These are phyloP conservation scores for Termitomyces bulborhizus DNA, from an alignment of 768 basidiomycete species.

Conservation along the genomic window DNA sequence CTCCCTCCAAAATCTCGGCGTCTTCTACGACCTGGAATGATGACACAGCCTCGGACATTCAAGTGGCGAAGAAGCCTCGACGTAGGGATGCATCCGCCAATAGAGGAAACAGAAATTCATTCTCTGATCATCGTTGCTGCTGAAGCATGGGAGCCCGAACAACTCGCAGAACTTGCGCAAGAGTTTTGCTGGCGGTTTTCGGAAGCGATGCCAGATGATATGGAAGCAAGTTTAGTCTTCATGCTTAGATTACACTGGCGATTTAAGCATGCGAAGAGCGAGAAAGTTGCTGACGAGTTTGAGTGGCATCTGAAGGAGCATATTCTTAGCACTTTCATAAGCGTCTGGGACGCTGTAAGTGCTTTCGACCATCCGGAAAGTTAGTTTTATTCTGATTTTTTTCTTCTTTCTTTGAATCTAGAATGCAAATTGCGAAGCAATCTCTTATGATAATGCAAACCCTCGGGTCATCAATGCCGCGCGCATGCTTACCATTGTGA, in stretches of 20 bases:
- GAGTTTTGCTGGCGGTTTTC: slow-evolving; percentile 12
- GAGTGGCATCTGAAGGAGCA: slow-evolving; percentile 15
- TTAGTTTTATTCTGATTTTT: not conserved
- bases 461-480: slow-evolving; percentile 1
- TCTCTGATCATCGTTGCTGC: slow-evolving; percentile 9
- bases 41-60: slow-evolving; percentile 6
- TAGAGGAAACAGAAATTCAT: slow-evolving; percentile 7
- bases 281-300: slow-evolving; percentile 9
- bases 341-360: slow-evolving; percentile 18
- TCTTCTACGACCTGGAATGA: slow-evolving; percentile 10
- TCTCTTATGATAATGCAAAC: slow-evolving; percentile 8
- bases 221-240: slow-evolving; percentile 7
- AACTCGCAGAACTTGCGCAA: slow-evolving; percentile 14
- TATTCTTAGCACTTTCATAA: slow-evolving; percentile 13
- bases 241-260: slow-evolving; percentile 5
- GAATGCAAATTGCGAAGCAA: slow-evolving; percentile 11
- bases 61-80: slow-evolving; percentile 13
- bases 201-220: slow-evolving; percentile 6
- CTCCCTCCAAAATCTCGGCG: slow-evolving; percentile 5
- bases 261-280: slow-evolving; percentile 9
- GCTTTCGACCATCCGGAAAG: not conserved
- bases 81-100: slow-evolving; percentile 2
- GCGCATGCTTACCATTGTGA: slow-evolving; percentile 8
- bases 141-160: slow-evolving; percentile 10
- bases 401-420: not conserved